phyloP scores from a whole-genome alignment of 2,329 filamentous ascomycete species.

The Neofusicoccum sp. region DNA sequence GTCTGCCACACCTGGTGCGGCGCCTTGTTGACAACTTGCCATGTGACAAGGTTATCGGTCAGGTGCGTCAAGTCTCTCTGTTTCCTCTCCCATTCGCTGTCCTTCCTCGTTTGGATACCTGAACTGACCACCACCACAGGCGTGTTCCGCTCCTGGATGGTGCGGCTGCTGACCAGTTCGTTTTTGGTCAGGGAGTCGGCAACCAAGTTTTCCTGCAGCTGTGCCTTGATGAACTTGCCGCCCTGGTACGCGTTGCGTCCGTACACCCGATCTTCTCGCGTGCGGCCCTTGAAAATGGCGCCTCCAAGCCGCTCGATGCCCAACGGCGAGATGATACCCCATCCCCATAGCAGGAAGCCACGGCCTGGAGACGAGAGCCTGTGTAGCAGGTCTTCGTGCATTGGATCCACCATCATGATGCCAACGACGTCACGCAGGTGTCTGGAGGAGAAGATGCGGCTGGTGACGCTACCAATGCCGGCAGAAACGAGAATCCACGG shows the following conservation, averaged over 20 bases:
- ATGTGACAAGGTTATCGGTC: conserved; percentile 75
- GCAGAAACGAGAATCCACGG: conserved; percentile 89
- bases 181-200: conserved; percentile 81
- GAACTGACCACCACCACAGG: conserved; percentile 83
- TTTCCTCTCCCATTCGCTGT: conserved; percentile 76
- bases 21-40: conserved; percentile 85
- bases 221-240: conserved; percentile 84
- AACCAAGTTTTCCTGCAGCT: conserved; percentile 90
- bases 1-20: conserved; percentile 87
- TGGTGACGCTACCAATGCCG: conserved; percentile 85
- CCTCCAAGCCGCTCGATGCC: conserved; percentile 80
- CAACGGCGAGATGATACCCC: conserved; percentile 82
- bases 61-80: conserved; percentile 82
- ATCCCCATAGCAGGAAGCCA: conserved; percentile 85
- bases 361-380: conserved; percentile 66
- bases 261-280: conserved; percentile 80
- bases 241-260: conserved; percentile 77
- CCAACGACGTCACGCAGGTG: conserved; percentile 75
- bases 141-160: conserved; percentile 76
- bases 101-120: conserved; percentile 67
- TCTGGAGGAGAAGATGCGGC: conserved; percentile 85
- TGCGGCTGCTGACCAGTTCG: conserved; percentile 76
- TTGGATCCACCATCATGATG: conserved; percentile 80
- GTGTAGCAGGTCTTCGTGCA: conserved; percentile 84
- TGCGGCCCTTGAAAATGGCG: conserved; percentile 79